Conservation (phyloP, 2,329 filamentous ascomycete genomes). For the Penicillium sp. region DNA sequence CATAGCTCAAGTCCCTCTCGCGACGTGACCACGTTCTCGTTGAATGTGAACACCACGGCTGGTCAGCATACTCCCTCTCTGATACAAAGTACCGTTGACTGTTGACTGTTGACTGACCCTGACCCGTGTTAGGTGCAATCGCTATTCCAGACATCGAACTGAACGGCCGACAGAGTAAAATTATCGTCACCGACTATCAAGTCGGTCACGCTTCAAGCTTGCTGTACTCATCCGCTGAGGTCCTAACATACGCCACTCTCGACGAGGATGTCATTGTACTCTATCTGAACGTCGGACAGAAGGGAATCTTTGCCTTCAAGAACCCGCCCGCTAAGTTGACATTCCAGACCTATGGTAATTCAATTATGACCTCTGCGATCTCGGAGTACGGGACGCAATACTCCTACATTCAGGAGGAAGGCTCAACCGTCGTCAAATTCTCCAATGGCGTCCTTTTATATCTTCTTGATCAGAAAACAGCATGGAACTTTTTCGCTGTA, state of each 20-base stretch:
- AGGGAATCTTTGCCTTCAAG: constrained; percentile 52
- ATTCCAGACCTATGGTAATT: constrained; percentile 44
- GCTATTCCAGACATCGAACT: constrained; percentile 48
- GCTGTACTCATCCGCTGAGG: constrained; percentile 53
- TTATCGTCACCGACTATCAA: constrained; percentile 54
- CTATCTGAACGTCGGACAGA: constrained; percentile 51
- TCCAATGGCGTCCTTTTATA: constrained; percentile 52
- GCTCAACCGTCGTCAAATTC: constrained; percentile 49
- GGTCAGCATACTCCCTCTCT: constrained; percentile 37
- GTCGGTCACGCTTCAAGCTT: constrained; percentile 47
- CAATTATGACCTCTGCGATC: constrained; percentile 31
- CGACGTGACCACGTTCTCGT: constrained; percentile 46
- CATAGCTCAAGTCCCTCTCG: constrained; percentile 48
- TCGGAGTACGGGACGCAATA: constrained; percentile 36
- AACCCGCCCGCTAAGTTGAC: constrained; percentile 31
- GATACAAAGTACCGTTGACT: not conserved
- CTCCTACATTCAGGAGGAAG: constrained; percentile 49
- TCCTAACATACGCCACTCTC: constrained; percentile 46
- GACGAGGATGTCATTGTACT: constrained; percentile 48
- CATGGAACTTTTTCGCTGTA: constrained; percentile 58
- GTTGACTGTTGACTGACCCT: not conserved
- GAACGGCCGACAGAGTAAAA: constrained; percentile 54
- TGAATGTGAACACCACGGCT: constrained; percentile 49
- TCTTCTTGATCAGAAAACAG: constrained; percentile 53
- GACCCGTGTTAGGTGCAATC: constrained; percentile 15